A percentile compares a stretch with the other conserved stretches of the same genome.
Conservation (phyloP, 1,284 basidiomycete species). For the Lentinula novae-zelandiae region DNA sequence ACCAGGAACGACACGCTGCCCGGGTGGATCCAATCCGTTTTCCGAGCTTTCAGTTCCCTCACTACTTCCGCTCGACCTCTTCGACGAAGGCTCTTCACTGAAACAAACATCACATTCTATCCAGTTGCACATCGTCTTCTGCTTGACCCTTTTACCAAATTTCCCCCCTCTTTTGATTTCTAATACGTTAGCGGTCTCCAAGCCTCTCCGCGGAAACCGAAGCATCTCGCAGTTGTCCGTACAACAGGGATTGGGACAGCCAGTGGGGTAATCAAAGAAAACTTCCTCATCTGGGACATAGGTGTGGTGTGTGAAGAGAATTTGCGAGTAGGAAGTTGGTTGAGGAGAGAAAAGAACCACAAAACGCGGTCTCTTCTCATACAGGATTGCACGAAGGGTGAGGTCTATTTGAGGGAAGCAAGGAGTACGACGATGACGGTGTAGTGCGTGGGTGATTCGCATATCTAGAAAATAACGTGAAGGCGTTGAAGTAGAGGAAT, state of each 20-base stretch:
- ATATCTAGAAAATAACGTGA: constrained; percentile 42
- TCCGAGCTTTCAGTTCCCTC: constrained; percentile 41
- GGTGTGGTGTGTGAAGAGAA: constrained; percentile 65
- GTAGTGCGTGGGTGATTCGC: constrained; percentile 59
- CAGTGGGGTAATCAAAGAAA: constrained; percentile 70
- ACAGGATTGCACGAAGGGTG: constrained; percentile 63
- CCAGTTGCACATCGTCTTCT: constrained; percentile 74
- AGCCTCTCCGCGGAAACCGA: constrained; percentile 62
- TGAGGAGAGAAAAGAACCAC: constrained; percentile 74
- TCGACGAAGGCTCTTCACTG: constrained; percentile 33
- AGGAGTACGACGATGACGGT: constrained; percentile 61
- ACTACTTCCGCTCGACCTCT: constrained; percentile 32
- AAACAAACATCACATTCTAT: constrained; percentile 66
- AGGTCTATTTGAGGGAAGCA: constrained; percentile 78
- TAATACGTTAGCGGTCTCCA: constrained; percentile 56
- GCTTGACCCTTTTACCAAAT: constrained; percentile 42
- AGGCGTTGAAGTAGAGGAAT: background rate
- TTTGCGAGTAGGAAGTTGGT: constrained; percentile 73
- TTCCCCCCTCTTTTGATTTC: constrained; percentile 51
- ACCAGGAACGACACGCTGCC: constrained; percentile 28
- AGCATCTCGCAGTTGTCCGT: constrained; percentile 78
- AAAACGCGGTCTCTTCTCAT: constrained; percentile 70
- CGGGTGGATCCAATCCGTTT: constrained; percentile 28
- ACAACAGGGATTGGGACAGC: constrained; percentile 71
- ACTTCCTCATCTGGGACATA: constrained; percentile 70